A percentile compares a stretch with the other conserved stretches of the same genome.
Conservation (phyloP, 495 filamentous ascomycete species). For the Penicillium antarcticum region DNA sequence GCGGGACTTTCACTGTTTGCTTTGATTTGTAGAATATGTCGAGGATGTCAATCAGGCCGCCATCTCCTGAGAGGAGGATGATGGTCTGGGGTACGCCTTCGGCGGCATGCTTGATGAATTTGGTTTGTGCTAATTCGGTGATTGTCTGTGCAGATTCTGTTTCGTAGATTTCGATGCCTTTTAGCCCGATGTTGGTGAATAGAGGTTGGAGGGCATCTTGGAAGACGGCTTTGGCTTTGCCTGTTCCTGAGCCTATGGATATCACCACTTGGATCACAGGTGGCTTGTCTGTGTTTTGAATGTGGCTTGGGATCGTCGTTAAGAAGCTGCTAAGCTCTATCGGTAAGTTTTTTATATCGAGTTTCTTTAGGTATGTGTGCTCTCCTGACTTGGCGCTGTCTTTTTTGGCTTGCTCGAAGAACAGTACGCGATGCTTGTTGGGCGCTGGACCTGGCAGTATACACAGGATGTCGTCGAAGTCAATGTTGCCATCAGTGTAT, state of each 20-base stretch:
- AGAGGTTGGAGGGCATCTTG: slow-evolving; percentile 55
- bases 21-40: slow-evolving; percentile 53
- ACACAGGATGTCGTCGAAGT: slow-evolving; percentile 30
- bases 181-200: slow-evolving; percentile 42
- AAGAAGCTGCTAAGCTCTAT: slow-evolving; percentile 16
- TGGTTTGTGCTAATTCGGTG: slow-evolving; percentile 51
- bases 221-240: slow-evolving; percentile 56
- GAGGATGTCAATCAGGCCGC: slow-evolving; percentile 73
- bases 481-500: slow-evolving; percentile 18
- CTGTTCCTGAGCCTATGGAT: slow-evolving; percentile 70
- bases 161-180: slow-evolving; percentile 44
- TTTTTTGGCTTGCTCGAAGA: slow-evolving; percentile 10
- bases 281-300: slow-evolving; percentile 16
- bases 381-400: not conserved
- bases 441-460: slow-evolving; percentile 10
- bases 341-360: slow-evolving; percentile 14
- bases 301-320: slow-evolving; percentile 21
- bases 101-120: slow-evolving; percentile 47
- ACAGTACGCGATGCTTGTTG: slow-evolving; percentile 21
- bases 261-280: slow-evolving; percentile 60
- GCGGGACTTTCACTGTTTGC: slow-evolving; percentile 20
- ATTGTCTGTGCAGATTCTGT: slow-evolving; percentile 61
- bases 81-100: slow-evolving; percentile 53
- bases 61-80: slow-evolving; percentile 81
- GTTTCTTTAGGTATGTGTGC: slow-evolving; percentile 9